phyloP scores from a whole-genome alignment of 164 flowering plant species.

The Vitis vinifera region DNA sequence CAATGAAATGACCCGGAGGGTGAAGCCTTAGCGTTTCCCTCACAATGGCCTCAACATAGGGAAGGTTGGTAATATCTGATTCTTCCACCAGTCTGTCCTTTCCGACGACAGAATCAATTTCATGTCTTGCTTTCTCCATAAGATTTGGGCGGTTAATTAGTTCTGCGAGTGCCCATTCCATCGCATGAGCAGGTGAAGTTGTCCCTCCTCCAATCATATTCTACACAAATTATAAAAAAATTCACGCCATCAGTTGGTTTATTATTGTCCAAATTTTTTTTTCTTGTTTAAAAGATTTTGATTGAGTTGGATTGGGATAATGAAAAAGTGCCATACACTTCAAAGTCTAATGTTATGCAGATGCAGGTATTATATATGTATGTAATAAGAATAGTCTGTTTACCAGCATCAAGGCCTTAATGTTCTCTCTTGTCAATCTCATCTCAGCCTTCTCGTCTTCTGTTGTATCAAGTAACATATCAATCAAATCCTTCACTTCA shows the following conservation, averaged over 20 bases:
- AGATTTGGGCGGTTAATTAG: constrained; percentile 21
- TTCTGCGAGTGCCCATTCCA: constrained; percentile 25
- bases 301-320: no score
- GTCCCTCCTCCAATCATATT: constrained; percentile 20
- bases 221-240: constrained; percentile 1
- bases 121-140: constrained; percentile 17
- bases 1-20: constrained; percentile 47
- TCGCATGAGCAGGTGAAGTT: constrained; percentile 8
- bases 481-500: constrained; percentile 16
- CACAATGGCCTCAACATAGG: constrained; percentile 20
- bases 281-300: no score
- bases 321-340: no score
- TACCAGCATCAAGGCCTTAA: constrained; percentile 24
- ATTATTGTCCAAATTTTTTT: no score
- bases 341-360: no score
- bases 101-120: constrained; percentile 18
- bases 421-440: constrained; percentile 20
- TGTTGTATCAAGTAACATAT: constrained; percentile 15
- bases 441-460: constrained; percentile 20
- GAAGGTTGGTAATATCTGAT: constrained; percentile 20
- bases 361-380: no score
- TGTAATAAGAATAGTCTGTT: not conserved
- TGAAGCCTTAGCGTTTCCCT: constrained; percentile 64
- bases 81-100: constrained; percentile 16
- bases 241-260: no score